These are phyloP conservation scores for Torrubiella hemipterigena DNA, from an alignment of 2,329 filamentous ascomycete species.

Conservation along the genomic window DNA sequence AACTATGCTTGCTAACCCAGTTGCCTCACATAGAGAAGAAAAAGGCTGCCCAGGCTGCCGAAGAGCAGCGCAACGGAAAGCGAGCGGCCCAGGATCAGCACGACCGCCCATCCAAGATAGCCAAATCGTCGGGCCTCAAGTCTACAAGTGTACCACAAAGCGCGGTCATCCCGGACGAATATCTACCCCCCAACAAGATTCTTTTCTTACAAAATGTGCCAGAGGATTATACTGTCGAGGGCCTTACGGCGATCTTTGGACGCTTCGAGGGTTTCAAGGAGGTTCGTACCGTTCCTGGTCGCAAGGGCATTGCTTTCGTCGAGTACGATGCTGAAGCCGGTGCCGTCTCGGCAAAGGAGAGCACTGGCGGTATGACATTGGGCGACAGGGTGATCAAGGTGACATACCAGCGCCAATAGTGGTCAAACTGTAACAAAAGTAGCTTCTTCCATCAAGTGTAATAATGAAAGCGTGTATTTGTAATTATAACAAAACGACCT, in stretches of 20 bases:
- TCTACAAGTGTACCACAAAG: constrained; percentile 55
- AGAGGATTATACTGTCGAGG: constrained; percentile 72
- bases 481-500: too few species aligned
- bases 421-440: too few species aligned
- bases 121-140: constrained; percentile 54
- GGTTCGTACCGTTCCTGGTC: constrained; percentile 75
- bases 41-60: constrained; percentile 67
- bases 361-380: constrained; percentile 72
- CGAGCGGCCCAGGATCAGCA: constrained; percentile 32
- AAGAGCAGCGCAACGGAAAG: constrained; percentile 65
- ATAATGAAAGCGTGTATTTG: constrained; percentile 4
- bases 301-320: constrained; percentile 85
- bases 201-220: constrained; percentile 89
- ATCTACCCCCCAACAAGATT: constrained; percentile 93
- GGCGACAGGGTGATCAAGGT: constrained; percentile 77
- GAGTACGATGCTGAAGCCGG: constrained; percentile 88
- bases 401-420: constrained; percentile 90
- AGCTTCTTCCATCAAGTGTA: neutral
- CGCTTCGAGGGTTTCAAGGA: constrained; percentile 92
- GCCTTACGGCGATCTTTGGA: constrained; percentile 67
- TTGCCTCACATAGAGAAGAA: constrained; percentile 45
- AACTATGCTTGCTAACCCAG: neutral
- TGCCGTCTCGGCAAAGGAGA: constrained; percentile 89
- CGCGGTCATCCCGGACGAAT: constrained; percentile 87
- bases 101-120: constrained; percentile 54